Conservation (phyloP, 371 early-diverging fungal species). For the Zychaea mexicana region DNA sequence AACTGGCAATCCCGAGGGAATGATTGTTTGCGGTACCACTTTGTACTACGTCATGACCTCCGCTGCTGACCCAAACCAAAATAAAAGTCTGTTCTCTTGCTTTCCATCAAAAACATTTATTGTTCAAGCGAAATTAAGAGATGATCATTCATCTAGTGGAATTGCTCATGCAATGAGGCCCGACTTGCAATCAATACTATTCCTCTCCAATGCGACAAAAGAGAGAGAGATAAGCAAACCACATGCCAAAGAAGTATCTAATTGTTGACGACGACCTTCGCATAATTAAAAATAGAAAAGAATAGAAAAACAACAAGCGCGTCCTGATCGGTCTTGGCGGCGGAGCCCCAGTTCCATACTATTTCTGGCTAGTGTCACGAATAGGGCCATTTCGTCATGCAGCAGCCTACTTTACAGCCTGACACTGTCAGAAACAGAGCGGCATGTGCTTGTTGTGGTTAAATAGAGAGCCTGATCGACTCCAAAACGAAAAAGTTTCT, state of each 20-base stretch:
- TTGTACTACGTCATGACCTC: not conserved
- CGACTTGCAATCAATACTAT: no score
- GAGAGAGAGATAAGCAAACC: not conserved
- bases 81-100: not conserved
- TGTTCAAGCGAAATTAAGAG: no score
- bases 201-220: no score
- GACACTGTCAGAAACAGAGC: not conserved
- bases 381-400: conserved; percentile 4
- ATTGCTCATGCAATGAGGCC: no score
- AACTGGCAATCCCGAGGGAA: conserved; percentile 1
- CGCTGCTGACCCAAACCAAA: not conserved
- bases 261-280: not conserved
- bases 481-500: not conserved
- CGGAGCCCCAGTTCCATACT: not conserved
- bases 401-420: not conserved
- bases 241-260: not conserved
- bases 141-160: no score
- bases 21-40: not conserved
- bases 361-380: not conserved
- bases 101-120: no score
- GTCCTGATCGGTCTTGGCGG: conserved; percentile 4
- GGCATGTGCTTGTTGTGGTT: not conserved
- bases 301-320: not conserved
- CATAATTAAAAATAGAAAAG: conserved; percentile 3
- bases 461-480: not conserved